Evolutionary conservation across 768 basidiomycete species (phyloP).

Genomic region (Lepiota venenata): DNA sequence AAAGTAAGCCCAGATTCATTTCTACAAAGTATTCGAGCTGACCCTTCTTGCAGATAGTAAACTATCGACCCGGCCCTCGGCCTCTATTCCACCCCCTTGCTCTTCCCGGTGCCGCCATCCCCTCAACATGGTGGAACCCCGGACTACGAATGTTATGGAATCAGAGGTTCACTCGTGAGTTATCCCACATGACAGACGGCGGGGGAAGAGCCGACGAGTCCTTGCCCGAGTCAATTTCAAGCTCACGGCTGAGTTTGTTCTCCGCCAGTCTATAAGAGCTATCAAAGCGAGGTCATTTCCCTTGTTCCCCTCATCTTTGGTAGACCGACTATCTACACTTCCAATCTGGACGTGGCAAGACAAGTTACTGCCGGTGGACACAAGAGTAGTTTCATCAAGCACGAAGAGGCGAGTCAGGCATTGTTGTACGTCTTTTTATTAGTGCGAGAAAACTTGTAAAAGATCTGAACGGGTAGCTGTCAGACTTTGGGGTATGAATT

Average conservation of each 20-base stretch:
- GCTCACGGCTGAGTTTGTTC: not conserved
- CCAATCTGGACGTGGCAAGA: slow-evolving; percentile 44
- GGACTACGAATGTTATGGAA: slow-evolving; percentile 33
- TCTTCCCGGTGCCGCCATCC: slow-evolving; percentile 33
- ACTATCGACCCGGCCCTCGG: slow-evolving; percentile 35
- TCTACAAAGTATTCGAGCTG: not conserved
- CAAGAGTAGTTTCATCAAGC: slow-evolving; percentile 38
- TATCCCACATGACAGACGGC: not conserved
- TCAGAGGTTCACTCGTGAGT: slow-evolving; percentile 30
- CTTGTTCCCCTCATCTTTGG: slow-evolving; percentile 38
- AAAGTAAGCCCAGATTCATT: slow-evolving; percentile 18
- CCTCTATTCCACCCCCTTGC: slow-evolving; percentile 38
- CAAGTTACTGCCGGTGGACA: slow-evolving; percentile 39
- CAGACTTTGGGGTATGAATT: slow-evolving; percentile 44
- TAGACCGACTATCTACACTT: slow-evolving; percentile 33
- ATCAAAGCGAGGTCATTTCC: slow-evolving; percentile 36
- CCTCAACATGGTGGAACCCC: slow-evolving; percentile 42
- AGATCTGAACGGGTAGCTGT: not conserved
- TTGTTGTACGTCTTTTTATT: slow-evolving; percentile 26
- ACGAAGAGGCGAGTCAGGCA: slow-evolving; percentile 25
- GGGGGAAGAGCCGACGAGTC: not conserved
- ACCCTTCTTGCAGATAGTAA: slow-evolving; percentile 26
- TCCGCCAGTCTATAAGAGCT: slow-evolving; percentile 32
- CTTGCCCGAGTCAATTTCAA: not conserved
- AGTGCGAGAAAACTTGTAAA: not conserved